Percentiles rank a stretch among this genome's conserved stretches.
Evolutionary conservation across 225 moss, liverwort and hornwort genomes (phyloP).

Genomic region (Marchantia paleacea): DNA sequence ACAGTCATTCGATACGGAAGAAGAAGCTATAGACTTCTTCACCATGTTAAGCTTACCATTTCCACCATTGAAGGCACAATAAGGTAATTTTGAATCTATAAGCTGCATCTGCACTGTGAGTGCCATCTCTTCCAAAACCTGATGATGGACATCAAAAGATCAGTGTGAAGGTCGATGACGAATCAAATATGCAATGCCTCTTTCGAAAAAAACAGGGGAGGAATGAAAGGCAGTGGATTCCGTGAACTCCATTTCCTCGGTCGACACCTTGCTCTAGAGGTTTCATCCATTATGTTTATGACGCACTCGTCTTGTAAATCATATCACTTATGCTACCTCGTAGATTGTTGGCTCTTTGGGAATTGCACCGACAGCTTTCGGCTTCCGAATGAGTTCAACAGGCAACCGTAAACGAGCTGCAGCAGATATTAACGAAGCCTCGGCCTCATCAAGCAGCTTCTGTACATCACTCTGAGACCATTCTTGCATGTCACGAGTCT

Average conservation of each 20-base stretch:
- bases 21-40: no score
- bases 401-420: constrained; percentile 65
- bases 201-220: not conserved
- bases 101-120: constrained; percentile 85
- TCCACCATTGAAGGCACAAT: constrained; percentile 92
- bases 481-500: constrained; percentile 73
- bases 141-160: not conserved
- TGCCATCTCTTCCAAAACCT: constrained; percentile 86
- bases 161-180: not conserved
- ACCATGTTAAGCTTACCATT: constrained; percentile 44
- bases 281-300: not conserved
- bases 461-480: constrained; percentile 67
- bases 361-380: constrained; percentile 81
- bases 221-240: not conserved
- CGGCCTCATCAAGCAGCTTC: constrained; percentile 64
- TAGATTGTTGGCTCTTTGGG: constrained; percentile 83
- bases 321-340: constrained; percentile 39
- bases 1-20: no score
- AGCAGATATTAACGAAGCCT: constrained; percentile 62
- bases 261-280: not conserved
- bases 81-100: constrained; percentile 70
- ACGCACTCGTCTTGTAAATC: not conserved
- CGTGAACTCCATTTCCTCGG: not conserved
- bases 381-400: constrained; percentile 74
- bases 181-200: not conserved